Conservation (phyloP, 1,284 basidiomycete genomes). For the Pyrrhoderma noxium region DNA sequence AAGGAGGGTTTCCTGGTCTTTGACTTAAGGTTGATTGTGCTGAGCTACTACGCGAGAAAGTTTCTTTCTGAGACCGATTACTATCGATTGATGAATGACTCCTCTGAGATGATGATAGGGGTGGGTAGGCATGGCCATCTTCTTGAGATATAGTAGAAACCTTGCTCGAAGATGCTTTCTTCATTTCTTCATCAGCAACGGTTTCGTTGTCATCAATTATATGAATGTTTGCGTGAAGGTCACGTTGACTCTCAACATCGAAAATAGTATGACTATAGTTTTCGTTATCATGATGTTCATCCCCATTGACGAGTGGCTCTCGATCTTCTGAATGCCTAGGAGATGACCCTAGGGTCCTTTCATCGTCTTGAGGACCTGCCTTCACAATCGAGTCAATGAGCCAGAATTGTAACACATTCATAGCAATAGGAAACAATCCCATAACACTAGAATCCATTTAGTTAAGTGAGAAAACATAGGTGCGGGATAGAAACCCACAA, state of each 20-base stretch:
- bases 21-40: too few species aligned
- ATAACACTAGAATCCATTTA: slow-evolving; percentile 35
- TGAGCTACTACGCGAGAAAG: background rate
- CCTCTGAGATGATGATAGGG: background rate
- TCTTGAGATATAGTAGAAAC: too few species aligned
- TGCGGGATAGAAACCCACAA: slow-evolving; percentile 54
- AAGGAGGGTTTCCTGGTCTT: too few species aligned
- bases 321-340: slow-evolving; percentile 33
- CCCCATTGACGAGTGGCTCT: slow-evolving; percentile 49
- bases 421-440: slow-evolving; percentile 88
- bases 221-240: slow-evolving; percentile 30
- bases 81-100: background rate
- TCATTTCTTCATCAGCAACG: slow-evolving; percentile 28
- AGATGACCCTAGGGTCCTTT: slow-evolving; percentile 34
- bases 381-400: slow-evolving; percentile 84
- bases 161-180: slow-evolving; percentile 12
- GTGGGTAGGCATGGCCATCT: slow-evolving; percentile 16
- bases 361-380: slow-evolving; percentile 38
- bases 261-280: slow-evolving; percentile 23
- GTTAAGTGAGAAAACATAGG: background rate
- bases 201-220: slow-evolving; percentile 19
- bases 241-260: slow-evolving; percentile 42
- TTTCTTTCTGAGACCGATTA: background rate
- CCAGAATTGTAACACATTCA: slow-evolving; percentile 91
- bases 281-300: slow-evolving; percentile 45